Conservation (phyloP, 2,329 filamentous ascomycete species). For the Trichoderma brevicompactum region DNA sequence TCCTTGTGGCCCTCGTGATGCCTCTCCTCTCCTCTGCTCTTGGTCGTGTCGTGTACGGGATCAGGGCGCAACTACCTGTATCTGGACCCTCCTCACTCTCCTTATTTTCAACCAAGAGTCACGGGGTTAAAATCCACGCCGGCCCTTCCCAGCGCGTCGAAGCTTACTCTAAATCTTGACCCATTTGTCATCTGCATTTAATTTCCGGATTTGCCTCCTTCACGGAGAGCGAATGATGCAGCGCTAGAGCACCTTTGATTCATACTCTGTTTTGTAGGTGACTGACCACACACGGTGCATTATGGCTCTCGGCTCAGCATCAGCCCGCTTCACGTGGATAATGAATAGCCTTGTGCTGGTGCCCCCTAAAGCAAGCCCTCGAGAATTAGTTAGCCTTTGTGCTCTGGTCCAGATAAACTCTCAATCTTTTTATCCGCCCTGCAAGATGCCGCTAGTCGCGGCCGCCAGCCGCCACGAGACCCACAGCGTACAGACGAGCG, state of each 20-base stretch:
- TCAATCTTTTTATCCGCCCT: conserved; percentile 15
- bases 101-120: not conserved
- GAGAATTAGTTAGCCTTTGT: not conserved
- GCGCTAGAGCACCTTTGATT: too few species aligned
- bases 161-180: not conserved
- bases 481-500: conserved; percentile 18
- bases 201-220: not conserved
- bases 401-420: not conserved
- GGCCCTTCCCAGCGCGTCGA: not conserved
- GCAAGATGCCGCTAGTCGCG: conserved; percentile 25
- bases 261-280: too few species aligned
- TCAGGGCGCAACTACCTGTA: not conserved
- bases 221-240: too few species aligned
- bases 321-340: not conserved
- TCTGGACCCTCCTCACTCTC: not conserved
- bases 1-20: conserved; percentile 1
- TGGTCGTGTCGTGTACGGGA: not conserved
- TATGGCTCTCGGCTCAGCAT: too few species aligned
- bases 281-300: too few species aligned
- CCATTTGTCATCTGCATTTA: conserved; percentile 10
- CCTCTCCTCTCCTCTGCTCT: not conserved
- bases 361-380: not conserved
- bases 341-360: not conserved
- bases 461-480: conserved; percentile 15
- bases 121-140: conserved; percentile 3